Evolutionary conservation across 306 rosid species (phyloP), one percentile per base, ranked within the genome.

Genomic region (Datisca glomerata): DNA sequence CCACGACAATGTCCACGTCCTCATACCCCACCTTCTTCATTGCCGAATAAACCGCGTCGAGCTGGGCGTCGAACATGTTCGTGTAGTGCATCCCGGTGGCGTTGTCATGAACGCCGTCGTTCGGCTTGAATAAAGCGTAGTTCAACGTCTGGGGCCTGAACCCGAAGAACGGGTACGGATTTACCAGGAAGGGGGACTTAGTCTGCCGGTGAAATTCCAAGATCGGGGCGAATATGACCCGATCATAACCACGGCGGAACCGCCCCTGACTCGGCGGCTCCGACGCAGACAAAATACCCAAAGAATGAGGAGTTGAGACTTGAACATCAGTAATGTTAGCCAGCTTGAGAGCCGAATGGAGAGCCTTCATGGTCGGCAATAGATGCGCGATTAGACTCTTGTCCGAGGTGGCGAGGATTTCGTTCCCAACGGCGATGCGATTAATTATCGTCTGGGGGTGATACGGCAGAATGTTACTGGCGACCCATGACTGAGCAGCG

Each of bases 61-160:
- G 67, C 49, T 79, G 92, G 0, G 94, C 96, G 18, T 87, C 96
- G 32, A 76, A 87, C 96, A 87, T 82, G 63, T 87, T 87, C 10
- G 85, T 71, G 69, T 87, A 87, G 53, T 66, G 75, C 1, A 61
- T 18, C 2, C 80, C 72, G 2, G 93, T 81, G 0, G 2, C 59
- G 7, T 13, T 18, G 35, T 87, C 96, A n/a, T 71, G 76, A 69
- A 82, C 80, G 34, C 96, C 96, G 15, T 27, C 61, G 78, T 76
- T 79, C 1, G 78, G 80, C 9, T 42, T 65, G 45, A 86, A 82
- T 1, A 74, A 46, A 0, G 94, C 96, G 61, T 79, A 87, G 69
- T 71, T 38, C 2, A 79, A 4, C 0, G 47, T 59, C 0, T 65
- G 57, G 4, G 81, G 47, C 1, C 24, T 4, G 50, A 69, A 28